Conservation (phyloP, 805 yeast species). For the Candida qinlingensis region DNA sequence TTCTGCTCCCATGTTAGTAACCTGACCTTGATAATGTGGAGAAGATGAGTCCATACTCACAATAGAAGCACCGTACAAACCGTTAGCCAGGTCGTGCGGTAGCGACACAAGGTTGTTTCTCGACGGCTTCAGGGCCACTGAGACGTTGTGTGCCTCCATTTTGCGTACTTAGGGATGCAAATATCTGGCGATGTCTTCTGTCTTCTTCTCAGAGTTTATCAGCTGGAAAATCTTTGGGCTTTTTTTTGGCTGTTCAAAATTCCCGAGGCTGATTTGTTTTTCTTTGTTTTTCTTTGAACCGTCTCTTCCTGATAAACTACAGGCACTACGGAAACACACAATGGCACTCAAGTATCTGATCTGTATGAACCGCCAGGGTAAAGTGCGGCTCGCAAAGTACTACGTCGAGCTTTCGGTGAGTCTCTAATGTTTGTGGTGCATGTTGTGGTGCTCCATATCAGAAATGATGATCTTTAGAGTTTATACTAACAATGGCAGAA, state of each 20-base stretch:
- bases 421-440: not conserved
- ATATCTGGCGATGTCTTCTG: too few relatives aligned
- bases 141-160: slow-evolving; percentile 17
- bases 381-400: slow-evolving; percentile 82
- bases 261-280: not conserved
- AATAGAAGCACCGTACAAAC: slow-evolving; percentile 46
- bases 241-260: not conserved
- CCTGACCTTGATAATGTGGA: not conserved
- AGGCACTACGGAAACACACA: too few relatives aligned
- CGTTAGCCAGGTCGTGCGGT: slow-evolving; percentile 42
- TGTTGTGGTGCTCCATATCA: slow-evolving; percentile 1
- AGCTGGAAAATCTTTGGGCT: not conserved
- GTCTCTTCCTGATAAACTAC: not conserved
- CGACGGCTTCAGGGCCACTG: slow-evolving; percentile 30
- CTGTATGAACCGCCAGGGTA: slow-evolving; percentile 91
- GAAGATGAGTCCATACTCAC: slow-evolving; percentile 25
- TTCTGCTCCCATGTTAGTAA: slow-evolving; percentile 22
- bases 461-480: not conserved
- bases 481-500: slow-evolving; percentile 30
- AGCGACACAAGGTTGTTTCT: slow-evolving; percentile 50
- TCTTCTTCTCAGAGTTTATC: not conserved
- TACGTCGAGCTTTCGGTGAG: slow-evolving; percentile 41
- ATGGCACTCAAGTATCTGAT: slow-evolving; percentile 81
- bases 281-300: not conserved
- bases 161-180: not conserved